Base-by-base conservation (phyloP, 768 basidiomycete genomes). In the Megacollybia marginata region DNA sequence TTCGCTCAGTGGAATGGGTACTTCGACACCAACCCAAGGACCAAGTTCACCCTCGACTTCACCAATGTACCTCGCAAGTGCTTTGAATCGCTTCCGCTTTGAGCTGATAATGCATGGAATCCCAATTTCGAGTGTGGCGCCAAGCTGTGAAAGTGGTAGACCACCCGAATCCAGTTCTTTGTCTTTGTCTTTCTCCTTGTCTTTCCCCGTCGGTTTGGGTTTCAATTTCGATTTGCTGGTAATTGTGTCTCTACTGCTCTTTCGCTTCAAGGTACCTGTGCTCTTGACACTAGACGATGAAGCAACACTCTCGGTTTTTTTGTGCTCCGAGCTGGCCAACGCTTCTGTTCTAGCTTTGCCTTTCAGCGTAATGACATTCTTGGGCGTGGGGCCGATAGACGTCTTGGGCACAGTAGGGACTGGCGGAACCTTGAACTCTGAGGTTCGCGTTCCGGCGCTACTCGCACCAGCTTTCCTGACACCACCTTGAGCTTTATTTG, bases 1-100 rank as follows among this genome's bases (percentile, higher is more conserved):
- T 13, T 45, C 44, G 11, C 13, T 6, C 12, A 47, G 23, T 12
- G 71, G 74, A 19, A 91, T 69, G 1, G 90, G 88, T 10, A 92
- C 88, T 62, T 94, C 92, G 13, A 94, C 88, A 12, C 92, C 92
- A 7, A 93, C 88, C 92, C 92, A 94, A 0, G 88, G 81, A 1
- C 92, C 92, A 5, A 60, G 56, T 63, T 92, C 88, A 34, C 91
- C 92, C 45, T 79, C 74, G 2, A 94, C 82, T 60, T 91, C 88
- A 6, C 88, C 92, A 47, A 94, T 91, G 61, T 94, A 93, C 5
- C 91, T 71, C 18, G 90, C 92, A 58, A 82, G 85, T 1, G 92
- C 92, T 46, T 86, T 83, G 75, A 93, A 91, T 9, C 89, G 78
- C 54, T 85, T 83, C 34, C 86, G 77, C 61, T 88, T 87, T 38